Evolutionary conservation across 2,329 filamentous ascomycete genomes (phyloP).

Genomic region (Epichloe elymi): DNA sequence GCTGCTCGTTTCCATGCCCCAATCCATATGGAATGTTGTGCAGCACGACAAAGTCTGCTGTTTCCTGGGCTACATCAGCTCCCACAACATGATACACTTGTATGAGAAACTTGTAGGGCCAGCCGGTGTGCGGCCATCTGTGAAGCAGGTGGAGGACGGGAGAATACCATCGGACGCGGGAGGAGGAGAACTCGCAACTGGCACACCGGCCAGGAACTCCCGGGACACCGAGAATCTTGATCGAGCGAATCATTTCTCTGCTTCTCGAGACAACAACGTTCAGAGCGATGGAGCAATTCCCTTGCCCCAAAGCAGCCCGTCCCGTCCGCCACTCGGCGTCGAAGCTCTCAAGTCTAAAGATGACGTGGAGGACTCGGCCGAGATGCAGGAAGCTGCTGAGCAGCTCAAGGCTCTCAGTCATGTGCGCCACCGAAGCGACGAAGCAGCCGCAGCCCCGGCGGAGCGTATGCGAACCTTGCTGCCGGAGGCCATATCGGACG

Average conservation of each 20-base stretch:
- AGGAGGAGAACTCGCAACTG: conserved; percentile 33
- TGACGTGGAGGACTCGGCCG: conserved; percentile 45
- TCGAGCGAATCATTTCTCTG: conserved; percentile 12
- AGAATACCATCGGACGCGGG: conserved; percentile 42
- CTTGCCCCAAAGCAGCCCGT: conserved; percentile 16
- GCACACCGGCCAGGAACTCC: conserved; percentile 16
- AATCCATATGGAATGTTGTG: conserved; percentile 49
- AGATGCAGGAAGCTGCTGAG: conserved; percentile 56
- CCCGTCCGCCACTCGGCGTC: conserved; percentile 9
- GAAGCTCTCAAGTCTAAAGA: conserved; percentile 19
- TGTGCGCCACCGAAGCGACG: conserved; percentile 41
- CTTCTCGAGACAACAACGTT: conserved; percentile 12
- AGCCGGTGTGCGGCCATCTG: conserved; percentile 29
- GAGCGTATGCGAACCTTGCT: conserved; percentile 24
- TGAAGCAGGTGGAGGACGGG: conserved; percentile 43
- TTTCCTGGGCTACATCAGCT: conserved; percentile 51
- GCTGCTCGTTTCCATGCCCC: conserved; percentile 52
- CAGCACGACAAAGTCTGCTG: conserved; percentile 55
- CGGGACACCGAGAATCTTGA: conserved; percentile 17
- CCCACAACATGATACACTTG: conserved; percentile 52
- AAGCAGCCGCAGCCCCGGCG: conserved; percentile 16
- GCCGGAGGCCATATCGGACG: conserved; percentile 24
- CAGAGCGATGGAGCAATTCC: conserved; percentile 14
- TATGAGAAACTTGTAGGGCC: conserved; percentile 44
- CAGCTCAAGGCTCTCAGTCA: conserved; percentile 54